Evolutionary conservation across 192 early-diverging fungal species (phyloP).

Genomic region (Coemansia sp.): DNA sequence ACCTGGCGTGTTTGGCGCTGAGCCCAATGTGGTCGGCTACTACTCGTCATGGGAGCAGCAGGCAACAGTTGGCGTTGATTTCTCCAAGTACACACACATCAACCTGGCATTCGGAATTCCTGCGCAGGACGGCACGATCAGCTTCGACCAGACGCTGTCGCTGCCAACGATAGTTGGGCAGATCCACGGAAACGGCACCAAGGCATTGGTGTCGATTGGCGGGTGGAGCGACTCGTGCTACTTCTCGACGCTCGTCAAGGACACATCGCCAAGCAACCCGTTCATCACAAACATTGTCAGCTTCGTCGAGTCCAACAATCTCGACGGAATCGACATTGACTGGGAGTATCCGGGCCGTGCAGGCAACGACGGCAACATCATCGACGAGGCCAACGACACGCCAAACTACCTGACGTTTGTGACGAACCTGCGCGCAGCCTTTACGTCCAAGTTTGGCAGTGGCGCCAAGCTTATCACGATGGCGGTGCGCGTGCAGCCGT

Average conservation of each 20-base stretch:
- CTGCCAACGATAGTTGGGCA: constrained; percentile 49
- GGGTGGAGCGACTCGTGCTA: constrained; percentile 64
- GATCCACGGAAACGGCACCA: constrained; percentile 58
- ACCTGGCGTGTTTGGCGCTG: neutral
- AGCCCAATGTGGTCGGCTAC: constrained; percentile 38
- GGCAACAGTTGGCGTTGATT: constrained; percentile 23
- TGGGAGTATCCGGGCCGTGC: constrained; percentile 65
- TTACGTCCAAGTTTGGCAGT: constrained; percentile 47
- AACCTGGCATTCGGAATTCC: constrained; percentile 67
- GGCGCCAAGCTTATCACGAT: constrained; percentile 56
- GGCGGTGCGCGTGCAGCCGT: constrained; percentile 60
- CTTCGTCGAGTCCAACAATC: constrained; percentile 52
- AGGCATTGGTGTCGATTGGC: constrained; percentile 66
- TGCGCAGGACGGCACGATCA: constrained; percentile 32
- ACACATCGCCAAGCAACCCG: constrained; percentile 19
- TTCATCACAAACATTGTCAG: constrained; percentile 53
- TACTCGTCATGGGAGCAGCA: constrained; percentile 38
- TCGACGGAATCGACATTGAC: constrained; percentile 76
- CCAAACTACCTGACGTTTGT: constrained; percentile 63
- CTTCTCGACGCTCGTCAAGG: constrained; percentile 56
- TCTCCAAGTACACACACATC: constrained; percentile 64
- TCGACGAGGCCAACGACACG: constrained; percentile 60
- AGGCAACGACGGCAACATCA: constrained; percentile 36
- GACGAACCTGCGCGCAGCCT: constrained; percentile 56
- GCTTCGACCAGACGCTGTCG: constrained; percentile 35